Percentiles rank a stretch among this genome's conserved stretches.
phyloP scores from a whole-genome alignment of 2,329 filamentous ascomycete genomes.

The Byssochlamys sp. region DNA sequence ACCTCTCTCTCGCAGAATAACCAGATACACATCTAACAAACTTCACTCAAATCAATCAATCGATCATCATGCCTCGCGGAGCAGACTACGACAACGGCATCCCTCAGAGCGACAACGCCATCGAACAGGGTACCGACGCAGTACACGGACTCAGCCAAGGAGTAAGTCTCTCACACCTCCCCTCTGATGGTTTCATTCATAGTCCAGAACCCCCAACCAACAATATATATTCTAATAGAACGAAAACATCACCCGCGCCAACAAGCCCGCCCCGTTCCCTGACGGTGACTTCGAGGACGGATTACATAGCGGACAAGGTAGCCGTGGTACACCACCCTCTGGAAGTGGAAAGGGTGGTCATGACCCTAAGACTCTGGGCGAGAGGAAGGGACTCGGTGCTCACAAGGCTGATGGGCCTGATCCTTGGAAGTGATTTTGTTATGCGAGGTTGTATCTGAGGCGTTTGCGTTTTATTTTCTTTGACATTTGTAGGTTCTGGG shows the following conservation, averaged over 20 bases:
- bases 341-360: constrained; percentile 31
- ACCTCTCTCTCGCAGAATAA: neutral
- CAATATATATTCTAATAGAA: neutral
- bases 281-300: constrained; percentile 19
- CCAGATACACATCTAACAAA: neutral
- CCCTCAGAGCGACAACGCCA: constrained; percentile 31
- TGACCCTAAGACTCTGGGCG: constrained; percentile 24
- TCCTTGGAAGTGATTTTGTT: too few relatives aligned
- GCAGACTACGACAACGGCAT: constrained; percentile 30
- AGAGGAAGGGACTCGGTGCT: constrained; percentile 25
- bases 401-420: constrained; percentile 6
- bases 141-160: constrained; percentile 26
- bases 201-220: neutral
- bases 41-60: neutral
- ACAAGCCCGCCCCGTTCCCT: constrained; percentile 27
- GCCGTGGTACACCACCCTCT: constrained; percentile 12
- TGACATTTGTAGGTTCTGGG: neutral
- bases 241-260: constrained; percentile 17
- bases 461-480: neutral
- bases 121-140: constrained; percentile 24
- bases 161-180: constrained; percentile 11
- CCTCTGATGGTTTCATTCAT: neutral
- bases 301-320: constrained; percentile 15
- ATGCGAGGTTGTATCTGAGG: neutral
- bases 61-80: constrained; percentile 31